phyloP scores from a whole-genome alignment of 352 stramenopile species.

The Globisporangium echinulatum region DNA sequence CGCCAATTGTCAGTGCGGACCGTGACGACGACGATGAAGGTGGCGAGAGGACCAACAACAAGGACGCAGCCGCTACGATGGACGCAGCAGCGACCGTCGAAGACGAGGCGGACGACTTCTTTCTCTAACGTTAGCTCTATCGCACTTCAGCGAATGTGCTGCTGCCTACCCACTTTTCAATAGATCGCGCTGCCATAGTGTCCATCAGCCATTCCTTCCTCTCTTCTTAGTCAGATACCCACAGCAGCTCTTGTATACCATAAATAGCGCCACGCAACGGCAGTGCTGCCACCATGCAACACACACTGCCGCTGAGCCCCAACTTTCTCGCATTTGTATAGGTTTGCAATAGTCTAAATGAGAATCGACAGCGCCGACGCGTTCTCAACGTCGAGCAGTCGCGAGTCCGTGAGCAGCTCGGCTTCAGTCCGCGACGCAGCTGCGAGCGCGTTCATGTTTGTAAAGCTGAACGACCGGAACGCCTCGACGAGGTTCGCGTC shows the following conservation, averaged over 20 bases:
- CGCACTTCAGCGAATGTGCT: background rate
- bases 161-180: background rate
- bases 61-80: slow-evolving; percentile 12
- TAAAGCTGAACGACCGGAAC: slow-evolving; percentile 82
- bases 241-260: too few species aligned
- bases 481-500: slow-evolving; percentile 37
- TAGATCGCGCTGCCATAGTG: background rate
- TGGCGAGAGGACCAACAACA: background rate
- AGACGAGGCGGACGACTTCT: slow-evolving; percentile 64
- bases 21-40: slow-evolving; percentile 29
- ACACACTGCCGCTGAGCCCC: too few species aligned
- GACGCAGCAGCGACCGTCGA: slow-evolving; percentile 18
- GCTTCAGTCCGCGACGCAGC: slow-evolving; percentile 72
- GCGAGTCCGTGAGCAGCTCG: slow-evolving; percentile 42
- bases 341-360: slow-evolving; percentile 26
- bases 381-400: slow-evolving; percentile 35
- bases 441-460: slow-evolving; percentile 81
- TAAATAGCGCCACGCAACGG: background rate
- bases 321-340: too few species aligned
- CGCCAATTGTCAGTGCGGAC: slow-evolving; percentile 36
- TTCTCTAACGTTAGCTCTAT: slow-evolving; percentile 24
- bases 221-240: too few species aligned
- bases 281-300: background rate
- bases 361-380: slow-evolving; percentile 52
- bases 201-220: too few species aligned